Base-by-base conservation (phyloP, 2,329 filamentous ascomycete species). In the Colletotrichum destructivum region DNA sequence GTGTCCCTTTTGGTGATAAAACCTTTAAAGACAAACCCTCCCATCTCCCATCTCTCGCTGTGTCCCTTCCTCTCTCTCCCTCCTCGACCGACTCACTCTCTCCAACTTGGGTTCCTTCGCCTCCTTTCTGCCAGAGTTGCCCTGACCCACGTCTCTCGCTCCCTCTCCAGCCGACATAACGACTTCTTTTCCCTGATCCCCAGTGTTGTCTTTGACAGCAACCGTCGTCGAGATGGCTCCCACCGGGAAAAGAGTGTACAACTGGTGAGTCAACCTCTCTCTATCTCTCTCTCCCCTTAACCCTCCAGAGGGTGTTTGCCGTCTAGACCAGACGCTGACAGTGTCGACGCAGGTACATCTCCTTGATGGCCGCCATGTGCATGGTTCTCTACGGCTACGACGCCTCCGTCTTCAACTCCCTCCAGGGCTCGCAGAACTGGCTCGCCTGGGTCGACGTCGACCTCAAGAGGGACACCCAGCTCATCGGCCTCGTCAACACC, bases 371-470 rank as follows among this genome's bases (percentile, higher is more conserved):
- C 68, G 91, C 92, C 77, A 90, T 90, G 79, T 93, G 90, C 80
- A 93, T 93, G 92, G 90, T 93, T 26, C 85, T 94, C 55, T 93
- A 93, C 78, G 92, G 92, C 69, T 93, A 93, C 78, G 92, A 93
- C 85, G 91, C 91, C 1, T 92, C 90, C 47, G 91, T 93, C 57
- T 94, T 91, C 85, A 94, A 94, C 79, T 90, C 91, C 6, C 88
- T 93, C 7, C 91, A 93, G 80, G 90, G 89, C 42, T 92, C 90
- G 1, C 80, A 88, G 16, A 88, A 93, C 78, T 94, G 92, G 91
- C 82, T 90, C 15, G 83, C 82, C 21, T 93, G 87, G 82, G 92
- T 93, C 80, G 84, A 91, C 75, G 77, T 87, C 60, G 78, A 86
- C 69, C 62, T 82, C 79, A 80, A 84, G 71, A 75, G 70, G n/a